Evolutionary conservation across 2,329 filamentous ascomycete species (phyloP), one percentile per base, ranked within the genome.

Genomic region (Westerdykella sp.): DNA sequence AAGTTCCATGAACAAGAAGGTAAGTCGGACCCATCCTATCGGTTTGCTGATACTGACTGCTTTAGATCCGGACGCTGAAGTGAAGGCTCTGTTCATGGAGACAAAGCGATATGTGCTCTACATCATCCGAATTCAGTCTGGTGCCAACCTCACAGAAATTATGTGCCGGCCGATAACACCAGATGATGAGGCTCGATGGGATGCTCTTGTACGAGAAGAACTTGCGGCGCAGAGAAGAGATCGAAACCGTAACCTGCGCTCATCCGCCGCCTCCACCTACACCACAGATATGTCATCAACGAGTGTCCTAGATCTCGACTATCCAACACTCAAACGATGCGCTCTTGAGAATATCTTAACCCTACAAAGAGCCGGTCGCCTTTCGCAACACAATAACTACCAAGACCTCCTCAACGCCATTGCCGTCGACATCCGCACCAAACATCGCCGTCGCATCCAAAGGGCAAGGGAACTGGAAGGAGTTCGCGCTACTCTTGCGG

Each of bases 381-480:
- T 98, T 55, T 89, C 84, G 30, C 75, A 82, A 22, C 73, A 89
- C 60, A 97, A 98, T 68, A 81, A 87, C 63, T 98, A 97, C 69
- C 93, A 98, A 69, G 93, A 98, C 62, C 79, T 98, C n/a, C 79
- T 98, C 52, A 98, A 98, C 62, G 88, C 89, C 49, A 96, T 98
- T 58, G 93, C 93, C 2, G 79, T 94, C 44, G 93, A 98, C 62
- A 98, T 98, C 63, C 85, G 94, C 37, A 95, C 90, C 47, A 98
- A 98, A 77, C 95, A 95, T 69, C 84, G 90, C 32, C 81, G 94
- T 45, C 80, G 93, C 44, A 84, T 98, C 36, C 91, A 98, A 67
- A 81, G 93, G 45, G 85, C 95, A 62, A 84, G 87, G 38, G 93
- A 98, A 67, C 69, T 97, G 32, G 93, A 98, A 55, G 84, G 84